Evolutionary conservation across 768 basidiomycete species (phyloP), one percentile per base, ranked within the genome.

Genomic region (Hygrocybe punicea): DNA sequence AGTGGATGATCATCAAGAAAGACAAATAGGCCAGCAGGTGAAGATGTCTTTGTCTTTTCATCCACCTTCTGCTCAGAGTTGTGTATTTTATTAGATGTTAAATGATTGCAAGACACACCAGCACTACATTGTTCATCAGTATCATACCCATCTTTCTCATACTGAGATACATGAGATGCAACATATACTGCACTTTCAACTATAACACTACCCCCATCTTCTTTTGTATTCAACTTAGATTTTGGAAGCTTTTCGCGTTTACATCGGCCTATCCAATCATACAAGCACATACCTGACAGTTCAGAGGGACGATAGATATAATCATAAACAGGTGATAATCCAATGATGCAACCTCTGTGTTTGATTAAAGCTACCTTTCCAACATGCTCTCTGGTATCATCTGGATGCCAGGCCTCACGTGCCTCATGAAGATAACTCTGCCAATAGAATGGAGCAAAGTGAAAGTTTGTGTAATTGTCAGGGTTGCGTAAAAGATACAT

Each of bases 401-500:
- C 53, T 50, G 25, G 33, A 50, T 57, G 29, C 56, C 65, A 68
- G 1, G 33, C 49, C 7, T 39, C 36, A 10, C 42, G 29, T 6
- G 62, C 61, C 33, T 67, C 63, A 6, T 37, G 16, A 5, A 70
- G 63, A 63, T 48, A 57, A 16, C 34, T 51, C 25, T 51, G 13
- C 56, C 33, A 57, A 33, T 51, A 57, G 29, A 57, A 57, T 21
- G 56, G 53, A 6, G 65, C 58, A 61, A 73, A 74, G 23, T 23
- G 36, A 57, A 69, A 65, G 35, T 62, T 70, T 13, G 64, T 71
- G 53, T 73, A 73, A 44, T 71, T 67, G 47, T 71, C 70, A n/a
- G 67, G 67, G 56, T 64, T 47, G 21, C 61, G 63, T 11, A 69
- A 49, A 8, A 69, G 53, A 51, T 69, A 65, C 36, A 64, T 37